Evolutionary conservation across 2,329 filamentous ascomycete species (phyloP), one percentile per base, ranked within the genome.

Genomic region (Fusarium sp.): DNA sequence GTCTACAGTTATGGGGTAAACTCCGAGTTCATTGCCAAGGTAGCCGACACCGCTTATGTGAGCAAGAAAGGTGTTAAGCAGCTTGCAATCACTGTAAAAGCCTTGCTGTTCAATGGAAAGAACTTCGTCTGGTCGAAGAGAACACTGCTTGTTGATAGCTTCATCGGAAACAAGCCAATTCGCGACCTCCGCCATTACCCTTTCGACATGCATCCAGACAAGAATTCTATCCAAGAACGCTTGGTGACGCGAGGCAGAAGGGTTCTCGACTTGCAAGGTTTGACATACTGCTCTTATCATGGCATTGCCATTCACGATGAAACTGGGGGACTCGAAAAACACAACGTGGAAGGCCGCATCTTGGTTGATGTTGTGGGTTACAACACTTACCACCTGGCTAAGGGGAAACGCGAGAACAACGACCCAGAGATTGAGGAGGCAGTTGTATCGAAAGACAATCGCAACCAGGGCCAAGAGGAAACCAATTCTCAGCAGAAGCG

Each of bases 321-420:
- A 18, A 66, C 46, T 4, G 5, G 15, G 16, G 45, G 57, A 4
- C 37, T 70, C 11, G 67, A 74, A 52, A 77, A 75, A 55, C 76
- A 80, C 69, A 79, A 82, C 20, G 80, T 83, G 28, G 78, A 83
- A 47, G 76, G 81, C 2, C 72, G 79, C 37, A 74, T 82, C 28
- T 74, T 83, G 16, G 70, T 83, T 41, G 81, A 84, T 41, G 76
- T 80, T 8, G 66, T 77, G 9, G 81, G 82, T 8, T 83, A 80
- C 71, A 80, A 81, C 62, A 83, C 81, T 68, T 78, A 82, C 63
- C 75, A 81, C 34, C 72, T 79, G 4, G 70, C 76, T 0, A 74
- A 76, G 64, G 79, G 78, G 11, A 76, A 75, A 46, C 76, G 79
- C 12, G 80, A 82, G 62, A 73, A 69, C 16, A 75, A 74, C 36